These are phyloP conservation scores for Dysphania ambrosioides DNA, from an alignment of 148 eudicot species.

Conservation along the genomic window DNA sequence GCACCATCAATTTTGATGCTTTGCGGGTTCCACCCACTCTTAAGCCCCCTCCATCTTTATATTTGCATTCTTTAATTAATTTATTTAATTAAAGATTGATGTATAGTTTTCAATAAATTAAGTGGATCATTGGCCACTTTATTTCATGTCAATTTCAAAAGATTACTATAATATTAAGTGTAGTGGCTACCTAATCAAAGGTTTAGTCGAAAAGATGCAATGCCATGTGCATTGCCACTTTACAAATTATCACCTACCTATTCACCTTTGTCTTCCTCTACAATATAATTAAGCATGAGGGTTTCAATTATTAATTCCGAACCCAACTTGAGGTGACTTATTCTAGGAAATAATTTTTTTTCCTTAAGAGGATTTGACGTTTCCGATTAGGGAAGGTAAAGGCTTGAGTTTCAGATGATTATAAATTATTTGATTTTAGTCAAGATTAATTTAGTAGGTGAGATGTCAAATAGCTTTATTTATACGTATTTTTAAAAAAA, in stretches of 20 bases:
- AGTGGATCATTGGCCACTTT: conserved; percentile 22
- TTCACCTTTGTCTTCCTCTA: conserved; percentile 3
- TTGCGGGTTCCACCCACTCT: conserved; percentile 12
- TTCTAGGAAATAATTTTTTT: conserved; percentile 2
- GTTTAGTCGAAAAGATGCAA: conserved; percentile 21
- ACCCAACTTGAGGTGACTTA: conserved; percentile 14
- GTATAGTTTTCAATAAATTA: conserved; percentile 18
- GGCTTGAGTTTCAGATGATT: too few species aligned
- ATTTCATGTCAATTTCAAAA: conserved; percentile 21
- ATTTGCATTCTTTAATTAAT: not conserved
- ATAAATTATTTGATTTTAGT: too few species aligned
- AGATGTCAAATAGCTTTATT: too few species aligned
- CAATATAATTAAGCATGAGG: conserved; percentile 14
- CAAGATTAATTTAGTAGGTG: too few species aligned
- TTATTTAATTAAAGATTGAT: conserved; percentile 3
- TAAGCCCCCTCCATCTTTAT: not conserved
- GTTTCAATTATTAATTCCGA: conserved; percentile 16
- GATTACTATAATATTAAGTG: conserved; percentile 6
- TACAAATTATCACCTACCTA: conserved; percentile 4
- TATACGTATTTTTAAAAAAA: too few species aligned
- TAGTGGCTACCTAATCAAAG: conserved; percentile 28
- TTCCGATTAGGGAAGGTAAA: too few species aligned
- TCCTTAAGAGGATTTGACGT: too few species aligned
- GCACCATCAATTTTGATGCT: conserved; percentile 29
- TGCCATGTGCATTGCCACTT: conserved; percentile 30